Evolutionary conservation across 1,284 basidiomycete genomes (phyloP).

Genomic region (Microbotryum violaceum): DNA sequence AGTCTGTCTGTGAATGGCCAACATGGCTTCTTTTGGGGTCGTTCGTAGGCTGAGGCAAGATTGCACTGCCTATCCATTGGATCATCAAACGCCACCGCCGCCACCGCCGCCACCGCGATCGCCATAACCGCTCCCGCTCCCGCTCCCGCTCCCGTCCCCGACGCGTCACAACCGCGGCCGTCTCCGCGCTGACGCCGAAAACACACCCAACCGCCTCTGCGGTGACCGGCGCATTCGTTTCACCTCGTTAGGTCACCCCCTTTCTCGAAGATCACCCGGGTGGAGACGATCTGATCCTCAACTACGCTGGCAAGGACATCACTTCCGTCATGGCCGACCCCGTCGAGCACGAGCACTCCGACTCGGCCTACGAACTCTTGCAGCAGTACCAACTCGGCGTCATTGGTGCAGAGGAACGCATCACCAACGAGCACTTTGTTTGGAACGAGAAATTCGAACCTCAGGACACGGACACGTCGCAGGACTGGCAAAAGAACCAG

Average conservation of each 20-base stretch:
- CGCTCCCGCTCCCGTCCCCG: not conserved
- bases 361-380: constrained; percentile 85
- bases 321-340: constrained; percentile 72
- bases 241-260: constrained; percentile 41
- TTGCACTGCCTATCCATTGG: not conserved
- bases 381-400: constrained; percentile 77
- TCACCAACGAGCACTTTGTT: constrained; percentile 56
- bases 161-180: not conserved
- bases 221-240: not conserved
- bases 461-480: constrained; percentile 68
- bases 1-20: constrained; percentile 1
- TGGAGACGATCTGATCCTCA: constrained; percentile 67
- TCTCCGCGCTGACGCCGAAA: not conserved
- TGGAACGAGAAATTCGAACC: constrained; percentile 70
- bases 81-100: too few species aligned
- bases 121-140: too few species aligned
- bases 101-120: not conserved
- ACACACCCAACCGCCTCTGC: not conserved
- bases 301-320: constrained; percentile 69
- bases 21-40: not conserved
- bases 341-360: constrained; percentile 84
- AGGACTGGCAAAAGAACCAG: constrained; percentile 76
- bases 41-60: too few species aligned
- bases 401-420: constrained; percentile 64
- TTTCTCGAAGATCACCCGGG: constrained; percentile 76